Conservation (phyloP, 306 rosid species). For the Ormosia semicastrata region DNA sequence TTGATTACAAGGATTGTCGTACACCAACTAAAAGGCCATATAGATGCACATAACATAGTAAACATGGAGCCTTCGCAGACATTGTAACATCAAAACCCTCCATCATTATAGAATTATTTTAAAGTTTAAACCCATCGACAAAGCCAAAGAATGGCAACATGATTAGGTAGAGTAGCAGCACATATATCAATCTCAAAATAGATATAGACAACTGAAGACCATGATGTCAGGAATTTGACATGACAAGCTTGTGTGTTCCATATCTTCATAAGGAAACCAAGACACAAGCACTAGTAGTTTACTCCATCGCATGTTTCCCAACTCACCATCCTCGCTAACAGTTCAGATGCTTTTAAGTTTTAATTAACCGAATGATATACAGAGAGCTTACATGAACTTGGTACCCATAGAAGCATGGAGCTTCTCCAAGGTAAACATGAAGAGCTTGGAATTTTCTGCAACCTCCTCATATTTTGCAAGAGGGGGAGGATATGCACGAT, state of each 20-base stretch:
- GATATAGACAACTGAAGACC: not conserved
- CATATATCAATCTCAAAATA: not conserved
- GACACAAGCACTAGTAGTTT: not conserved
- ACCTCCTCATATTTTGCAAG: constrained; percentile 61
- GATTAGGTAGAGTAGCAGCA: not conserved
- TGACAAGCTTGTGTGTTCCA: constrained; percentile 2
- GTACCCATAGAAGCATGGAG: constrained; percentile 75
- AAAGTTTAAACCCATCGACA: not conserved
- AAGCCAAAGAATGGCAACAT: not conserved
- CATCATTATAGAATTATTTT: not conserved
- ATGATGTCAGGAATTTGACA: not conserved
- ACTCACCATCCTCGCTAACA: not conserved
- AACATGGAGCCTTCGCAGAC: constrained; percentile 8
- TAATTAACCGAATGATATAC: not conserved
- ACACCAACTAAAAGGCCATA: not conserved
- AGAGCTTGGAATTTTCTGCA: constrained; percentile 50
- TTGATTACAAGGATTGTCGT: not conserved
- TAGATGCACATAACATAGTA: not conserved
- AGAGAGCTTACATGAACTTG: constrained; percentile 73
- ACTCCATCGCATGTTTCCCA: not conserved
- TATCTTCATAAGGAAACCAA: not conserved
- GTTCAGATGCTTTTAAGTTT: not conserved
- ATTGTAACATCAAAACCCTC: not conserved
- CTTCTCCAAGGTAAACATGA: constrained; percentile 65
- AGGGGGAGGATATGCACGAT: constrained; percentile 56